These are phyloP conservation scores for Fusarium solani-melongenae DNA, from an alignment of 2,329 filamentous ascomycete species.

Conservation along the genomic window DNA sequence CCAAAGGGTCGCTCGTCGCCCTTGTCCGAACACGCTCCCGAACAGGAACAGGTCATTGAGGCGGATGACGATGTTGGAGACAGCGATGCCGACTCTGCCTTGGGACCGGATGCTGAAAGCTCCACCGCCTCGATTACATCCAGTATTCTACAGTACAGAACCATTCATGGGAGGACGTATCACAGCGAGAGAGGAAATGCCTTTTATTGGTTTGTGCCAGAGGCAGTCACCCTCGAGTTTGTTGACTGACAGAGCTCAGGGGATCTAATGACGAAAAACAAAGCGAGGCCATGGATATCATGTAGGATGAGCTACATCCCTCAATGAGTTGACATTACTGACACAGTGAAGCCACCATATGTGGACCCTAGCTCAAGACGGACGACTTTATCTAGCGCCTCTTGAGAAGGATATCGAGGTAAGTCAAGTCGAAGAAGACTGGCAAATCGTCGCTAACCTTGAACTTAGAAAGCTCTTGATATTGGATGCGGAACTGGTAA, in stretches of 20 bases:
- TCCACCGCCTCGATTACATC: neutral
- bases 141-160: neutral
- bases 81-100: neutral
- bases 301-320: neutral
- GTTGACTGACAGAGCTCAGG: neutral
- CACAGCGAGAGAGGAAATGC: constrained; percentile 6
- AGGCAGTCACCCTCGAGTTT: neutral
- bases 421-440: fast-evolving
- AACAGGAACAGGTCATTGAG: constrained; percentile 7
- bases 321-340: neutral
- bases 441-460: neutral
- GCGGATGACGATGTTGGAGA: neutral
- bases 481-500: constrained; percentile 24
- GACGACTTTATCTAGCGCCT: constrained; percentile 7
- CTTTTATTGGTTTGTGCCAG: neutral
- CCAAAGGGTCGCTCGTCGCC: neutral
- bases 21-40: neutral
- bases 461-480: constrained; percentile 10
- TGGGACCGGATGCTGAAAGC: neutral
- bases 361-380: constrained; percentile 4
- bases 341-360: constrained; percentile 1
- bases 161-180: neutral
- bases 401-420: constrained; percentile 8
- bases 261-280: constrained; percentile 17
- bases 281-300: constrained; percentile 19